Evolutionary conservation across 441 rosid genomes (phyloP).

Genomic region (Capsella rubella): DNA sequence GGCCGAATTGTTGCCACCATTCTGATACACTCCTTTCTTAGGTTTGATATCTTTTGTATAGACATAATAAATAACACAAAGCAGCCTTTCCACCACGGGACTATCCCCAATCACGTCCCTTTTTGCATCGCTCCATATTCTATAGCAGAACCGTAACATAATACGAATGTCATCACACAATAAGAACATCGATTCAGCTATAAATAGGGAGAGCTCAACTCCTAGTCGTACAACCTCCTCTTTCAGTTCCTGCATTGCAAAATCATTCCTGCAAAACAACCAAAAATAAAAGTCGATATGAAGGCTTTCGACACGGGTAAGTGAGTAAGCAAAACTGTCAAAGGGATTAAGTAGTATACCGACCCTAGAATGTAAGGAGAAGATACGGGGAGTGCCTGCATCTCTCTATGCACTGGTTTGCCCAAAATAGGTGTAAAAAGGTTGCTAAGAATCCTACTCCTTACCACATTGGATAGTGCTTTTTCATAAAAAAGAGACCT

Average conservation of each 20-base stretch:
- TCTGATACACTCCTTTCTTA: background rate
- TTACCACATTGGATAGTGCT: no score
- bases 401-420: no score
- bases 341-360: no score
- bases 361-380: no score
- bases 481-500: background rate
- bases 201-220: background rate
- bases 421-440: no score
- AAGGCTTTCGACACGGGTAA: no score
- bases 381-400: no score
- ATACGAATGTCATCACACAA: background rate
- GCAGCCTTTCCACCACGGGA: background rate
- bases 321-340: no score
- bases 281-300: no score
- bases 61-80: background rate
- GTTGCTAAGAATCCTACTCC: no score
- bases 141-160: background rate
- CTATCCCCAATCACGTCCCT: background rate
- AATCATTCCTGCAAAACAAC: no score
- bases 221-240: conserved; percentile 7
- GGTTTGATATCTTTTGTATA: conserved; percentile 3
- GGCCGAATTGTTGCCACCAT: background rate
- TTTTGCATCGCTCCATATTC: background rate
- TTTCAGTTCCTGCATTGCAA: no score
- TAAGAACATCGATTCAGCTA: background rate